Conservation (phyloP, 2,329 filamentous ascomycete genomes). For the Pseudogymnoascus sp. region DNA sequence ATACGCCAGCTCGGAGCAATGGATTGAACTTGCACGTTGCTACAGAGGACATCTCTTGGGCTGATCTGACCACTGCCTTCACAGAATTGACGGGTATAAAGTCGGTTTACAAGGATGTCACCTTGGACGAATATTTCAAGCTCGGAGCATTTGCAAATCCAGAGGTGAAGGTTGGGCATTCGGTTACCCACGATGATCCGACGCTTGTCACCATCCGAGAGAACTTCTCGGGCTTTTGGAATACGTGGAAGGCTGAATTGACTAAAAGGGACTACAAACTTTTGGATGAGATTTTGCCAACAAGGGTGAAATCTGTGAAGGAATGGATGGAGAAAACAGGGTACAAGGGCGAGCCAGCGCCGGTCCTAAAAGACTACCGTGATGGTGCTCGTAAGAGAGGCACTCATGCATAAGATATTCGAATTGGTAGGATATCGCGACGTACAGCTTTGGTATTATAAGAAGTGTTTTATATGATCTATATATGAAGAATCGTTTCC, state of each 20-base stretch:
- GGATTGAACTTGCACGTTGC: constrained; percentile 23
- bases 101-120: constrained; percentile 18
- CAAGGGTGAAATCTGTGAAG: constrained; percentile 18
- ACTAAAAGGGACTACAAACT: constrained; percentile 18
- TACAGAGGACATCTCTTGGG: constrained; percentile 21
- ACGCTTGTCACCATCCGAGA: constrained; percentile 18
- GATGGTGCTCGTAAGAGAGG: not conserved
- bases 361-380: not conserved
- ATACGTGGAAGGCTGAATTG: constrained; percentile 18
- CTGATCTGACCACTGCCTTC: constrained; percentile 16
- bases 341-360: not conserved
- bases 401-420: not conserved
- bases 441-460: not conserved
- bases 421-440: not conserved
- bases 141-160: constrained; percentile 12
- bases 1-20: constrained; percentile 18
- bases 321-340: constrained; percentile 18
- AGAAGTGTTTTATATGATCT: not conserved
- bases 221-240: constrained; percentile 22
- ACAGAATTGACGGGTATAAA: constrained; percentile 18
- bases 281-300: constrained; percentile 21
- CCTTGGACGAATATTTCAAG: constrained; percentile 18
- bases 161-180: constrained; percentile 19
- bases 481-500: too few species aligned
- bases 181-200: constrained; percentile 13